Conservation (phyloP, 768 basidiomycete species). For the Podaxis rugospora region DNA sequence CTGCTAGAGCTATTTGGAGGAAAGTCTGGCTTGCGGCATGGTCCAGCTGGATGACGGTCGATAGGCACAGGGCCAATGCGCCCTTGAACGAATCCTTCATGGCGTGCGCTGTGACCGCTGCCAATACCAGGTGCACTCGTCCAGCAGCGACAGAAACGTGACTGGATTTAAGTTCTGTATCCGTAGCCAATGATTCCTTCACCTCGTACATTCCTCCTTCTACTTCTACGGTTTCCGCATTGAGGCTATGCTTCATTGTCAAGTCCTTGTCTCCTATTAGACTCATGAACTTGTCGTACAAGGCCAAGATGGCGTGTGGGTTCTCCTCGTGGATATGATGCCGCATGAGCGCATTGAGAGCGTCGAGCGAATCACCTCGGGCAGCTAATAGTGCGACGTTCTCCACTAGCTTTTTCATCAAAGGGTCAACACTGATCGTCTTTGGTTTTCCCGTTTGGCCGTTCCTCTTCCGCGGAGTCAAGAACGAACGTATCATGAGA, state of each 20-base stretch:
- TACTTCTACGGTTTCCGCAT: slow-evolving; percentile 2
- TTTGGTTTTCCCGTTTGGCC: not conserved
- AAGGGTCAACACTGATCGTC: not conserved
- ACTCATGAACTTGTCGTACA: slow-evolving; percentile 38
- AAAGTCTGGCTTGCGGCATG: not conserved
- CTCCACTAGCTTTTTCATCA: slow-evolving; percentile 22
- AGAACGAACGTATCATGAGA: slow-evolving; percentile 12
- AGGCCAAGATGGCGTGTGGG: slow-evolving; percentile 34
- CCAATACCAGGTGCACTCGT: slow-evolving; percentile 41
- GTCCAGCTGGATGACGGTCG: slow-evolving; percentile 30
- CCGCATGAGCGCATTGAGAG: slow-evolving; percentile 47
- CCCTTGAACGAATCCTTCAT: slow-evolving; percentile 52
- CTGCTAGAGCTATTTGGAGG: slow-evolving; percentile 18
- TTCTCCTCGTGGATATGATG: slow-evolving; percentile 37
- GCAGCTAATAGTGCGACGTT: slow-evolving; percentile 50
- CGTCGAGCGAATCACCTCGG: slow-evolving; percentile 35
- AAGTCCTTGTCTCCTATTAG: slow-evolving; percentile 18
- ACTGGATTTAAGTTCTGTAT: slow-evolving; percentile 12
- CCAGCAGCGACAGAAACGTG: slow-evolving; percentile 20
- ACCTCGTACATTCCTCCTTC: not conserved
- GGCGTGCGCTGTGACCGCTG: slow-evolving; percentile 57
- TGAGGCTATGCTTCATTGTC: not conserved
- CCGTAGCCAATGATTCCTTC: slow-evolving; percentile 16
- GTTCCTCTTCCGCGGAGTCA: not conserved
- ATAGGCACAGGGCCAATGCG: slow-evolving; percentile 43